Conservation (phyloP, 2,329 filamentous ascomycete genomes). For the Ceratocystiopsis sp. region DNA sequence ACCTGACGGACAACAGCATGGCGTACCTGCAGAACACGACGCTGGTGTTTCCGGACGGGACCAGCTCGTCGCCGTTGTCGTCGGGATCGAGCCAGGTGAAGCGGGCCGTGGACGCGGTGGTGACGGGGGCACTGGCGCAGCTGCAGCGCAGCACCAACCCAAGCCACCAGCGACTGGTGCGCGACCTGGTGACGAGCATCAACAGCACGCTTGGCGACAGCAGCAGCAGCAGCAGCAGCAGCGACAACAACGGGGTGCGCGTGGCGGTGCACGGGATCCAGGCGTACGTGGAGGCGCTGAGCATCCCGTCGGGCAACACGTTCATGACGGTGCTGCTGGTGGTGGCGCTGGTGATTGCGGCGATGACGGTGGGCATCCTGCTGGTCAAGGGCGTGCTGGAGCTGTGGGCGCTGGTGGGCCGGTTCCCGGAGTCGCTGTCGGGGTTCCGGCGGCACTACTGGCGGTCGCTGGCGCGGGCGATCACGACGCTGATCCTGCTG, state of each 20-base stretch:
- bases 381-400: slow-evolving; percentile 86
- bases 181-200: slow-evolving; percentile 31
- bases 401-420: slow-evolving; percentile 76
- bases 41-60: slow-evolving; percentile 49
- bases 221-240: slow-evolving; percentile 10
- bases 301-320: slow-evolving; percentile 73
- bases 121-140: slow-evolving; percentile 20
- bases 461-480: slow-evolving; percentile 74
- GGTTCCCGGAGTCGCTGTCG: slow-evolving; percentile 60
- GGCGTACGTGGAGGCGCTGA: slow-evolving; percentile 66
- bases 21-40: slow-evolving; percentile 58
- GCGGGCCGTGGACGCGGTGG: slow-evolving; percentile 33
- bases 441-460: slow-evolving; percentile 94
- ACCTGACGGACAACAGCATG: slow-evolving; percentile 67
- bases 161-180: slow-evolving; percentile 11
- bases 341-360: slow-evolving; percentile 71
- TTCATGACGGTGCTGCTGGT: slow-evolving; percentile 92
- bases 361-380: slow-evolving; percentile 71
- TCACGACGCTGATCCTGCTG: slow-evolving; percentile 77
- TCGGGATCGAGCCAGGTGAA: slow-evolving; percentile 28
- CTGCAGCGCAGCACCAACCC: background rate
- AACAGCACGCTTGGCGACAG: slow-evolving; percentile 18
- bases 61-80: slow-evolving; percentile 27
- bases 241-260: slow-evolving; percentile 14
- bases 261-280: slow-evolving; percentile 56